Base-by-base conservation (phyloP, 2,329 filamentous ascomycete genomes). In the Xylaria sp. region DNA sequence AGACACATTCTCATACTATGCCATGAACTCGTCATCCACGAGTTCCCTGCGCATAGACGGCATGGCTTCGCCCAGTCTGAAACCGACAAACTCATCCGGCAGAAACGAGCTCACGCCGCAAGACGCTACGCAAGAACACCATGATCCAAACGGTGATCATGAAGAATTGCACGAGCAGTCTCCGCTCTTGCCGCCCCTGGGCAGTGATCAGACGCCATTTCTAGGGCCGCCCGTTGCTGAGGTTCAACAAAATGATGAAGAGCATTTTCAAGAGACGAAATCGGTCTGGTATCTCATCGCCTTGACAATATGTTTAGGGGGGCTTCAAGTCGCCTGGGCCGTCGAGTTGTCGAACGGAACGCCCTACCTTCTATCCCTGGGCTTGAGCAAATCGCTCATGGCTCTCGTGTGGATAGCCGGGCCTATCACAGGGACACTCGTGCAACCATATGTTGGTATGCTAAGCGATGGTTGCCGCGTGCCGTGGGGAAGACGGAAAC, bases 291-390 rank as follows among this genome's bases (percentile, higher is more conserved):
- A 96, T 74, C 79, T 97, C 68, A 83, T 95, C 66, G 78, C 96
- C 63, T 78, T 97, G 74, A 96, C 93, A 5, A 80, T 97, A 63
- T 87, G 90, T 71, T 90, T 96, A 66, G 91, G 91, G 61, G 93
- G 91, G 23, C 79, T 97, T 63, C 93, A 97, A 76, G 89, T 97
- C 67, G 92, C 93, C 34, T 97, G 93, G 93, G 92, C 92, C 1
- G 92, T 96, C 48, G 93, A 97, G 74, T 80, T 96, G 48, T 96
- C 92, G 57, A 93, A 96, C 77, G 92, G 92, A 67, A 96, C 93
- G 56, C 90, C 90, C 4, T 94, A 89, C 70, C 78, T 94, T 47
- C 78, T 93, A 47, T 92, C 90, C 0, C 82, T 94, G 35, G 90
- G 90, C 9, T 81, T 94, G 74, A 91, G 86, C 80, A 92, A 93